A percentile compares a stretch with the other conserved stretches of the same genome.
phyloP scores from a whole-genome alignment of 2,329 filamentous ascomycete genomes.

The Blastomyces emzantsi region DNA sequence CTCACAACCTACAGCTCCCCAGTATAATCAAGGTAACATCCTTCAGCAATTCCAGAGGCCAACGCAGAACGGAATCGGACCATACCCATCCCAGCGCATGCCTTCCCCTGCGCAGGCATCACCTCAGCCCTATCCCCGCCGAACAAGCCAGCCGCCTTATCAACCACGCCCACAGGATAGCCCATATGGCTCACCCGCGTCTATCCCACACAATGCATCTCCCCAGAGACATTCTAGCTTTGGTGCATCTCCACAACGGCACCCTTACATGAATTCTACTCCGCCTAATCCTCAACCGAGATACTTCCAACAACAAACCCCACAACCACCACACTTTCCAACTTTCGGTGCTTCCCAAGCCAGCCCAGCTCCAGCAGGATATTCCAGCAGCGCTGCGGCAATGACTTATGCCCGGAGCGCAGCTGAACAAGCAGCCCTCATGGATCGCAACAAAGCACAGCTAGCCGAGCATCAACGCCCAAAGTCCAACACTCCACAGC shows the following conservation, averaged over 20 bases:
- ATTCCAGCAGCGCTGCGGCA: slow-evolving; percentile 29
- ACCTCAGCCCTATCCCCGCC: slow-evolving; percentile 29
- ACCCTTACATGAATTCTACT: slow-evolving; percentile 28
- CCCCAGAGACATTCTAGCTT: slow-evolving; percentile 28
- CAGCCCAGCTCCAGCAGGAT: slow-evolving; percentile 23
- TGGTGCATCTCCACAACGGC: slow-evolving; percentile 27
- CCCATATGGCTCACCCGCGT: slow-evolving; percentile 23
- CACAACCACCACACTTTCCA: slow-evolving; percentile 24
- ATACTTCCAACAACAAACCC: slow-evolving; percentile 27
- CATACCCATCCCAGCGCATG: slow-evolving; percentile 25
- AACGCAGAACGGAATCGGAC: slow-evolving; percentile 29
- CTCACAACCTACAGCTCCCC: slow-evolving; percentile 22
- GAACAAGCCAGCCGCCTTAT: slow-evolving; percentile 25
- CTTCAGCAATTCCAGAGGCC: slow-evolving; percentile 36
- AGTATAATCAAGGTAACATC: slow-evolving; percentile 28
- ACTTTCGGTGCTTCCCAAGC: slow-evolving; percentile 27
- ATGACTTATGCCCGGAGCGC: slow-evolving; percentile 32
- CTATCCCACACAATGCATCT: slow-evolving; percentile 23
- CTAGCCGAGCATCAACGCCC: slow-evolving; percentile 27
- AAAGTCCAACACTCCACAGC: slow-evolving; percentile 29
- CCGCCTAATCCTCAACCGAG: slow-evolving; percentile 23
- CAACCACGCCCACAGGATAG: slow-evolving; percentile 17
- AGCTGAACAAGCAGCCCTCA: slow-evolving; percentile 32
- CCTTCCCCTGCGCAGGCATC: slow-evolving; percentile 25
- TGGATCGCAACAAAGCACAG: slow-evolving; percentile 33